Conservation (phyloP, 2,329 filamentous ascomycete genomes). For the Neonectria neomacrospora region DNA sequence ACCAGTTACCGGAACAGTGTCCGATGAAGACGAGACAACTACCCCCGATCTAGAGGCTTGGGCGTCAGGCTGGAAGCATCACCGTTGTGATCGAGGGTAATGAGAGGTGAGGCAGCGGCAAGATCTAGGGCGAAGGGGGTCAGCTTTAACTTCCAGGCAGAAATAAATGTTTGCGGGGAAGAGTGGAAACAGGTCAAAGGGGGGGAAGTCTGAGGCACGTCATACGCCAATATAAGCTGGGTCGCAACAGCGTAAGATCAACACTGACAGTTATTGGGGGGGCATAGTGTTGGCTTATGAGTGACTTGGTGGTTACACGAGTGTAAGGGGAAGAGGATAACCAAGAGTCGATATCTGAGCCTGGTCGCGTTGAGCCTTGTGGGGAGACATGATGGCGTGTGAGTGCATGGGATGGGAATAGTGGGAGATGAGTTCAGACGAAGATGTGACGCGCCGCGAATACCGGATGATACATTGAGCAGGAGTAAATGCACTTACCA, state of each 20-base stretch:
- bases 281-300: constrained; percentile 15
- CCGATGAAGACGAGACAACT: not conserved
- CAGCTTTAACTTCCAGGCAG: constrained; percentile 41
- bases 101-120: constrained; percentile 22
- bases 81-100: constrained; percentile 32
- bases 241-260: constrained; percentile 39
- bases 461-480: constrained; percentile 1
- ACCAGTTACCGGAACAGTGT: not conserved
- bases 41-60: constrained; percentile 6
- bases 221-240: constrained; percentile 35
- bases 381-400: constrained; percentile 10
- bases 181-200: constrained; percentile 32
- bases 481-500: constrained; percentile 11
- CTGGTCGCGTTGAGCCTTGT: not conserved
- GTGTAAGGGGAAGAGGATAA: constrained; percentile 5
- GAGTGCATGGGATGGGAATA: constrained; percentile 11
- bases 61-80: constrained; percentile 8
- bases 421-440: constrained; percentile 9
- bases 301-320: constrained; percentile 7
- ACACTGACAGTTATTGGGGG: constrained; percentile 22
- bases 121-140: constrained; percentile 40
- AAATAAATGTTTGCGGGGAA: constrained; percentile 43
- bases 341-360: constrained; percentile 11
- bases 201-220: constrained; percentile 36
- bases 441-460: constrained; percentile 7